Evolutionary conservation across 345 rosid species (phyloP).

Genomic region (Carallia brachiata): DNA sequence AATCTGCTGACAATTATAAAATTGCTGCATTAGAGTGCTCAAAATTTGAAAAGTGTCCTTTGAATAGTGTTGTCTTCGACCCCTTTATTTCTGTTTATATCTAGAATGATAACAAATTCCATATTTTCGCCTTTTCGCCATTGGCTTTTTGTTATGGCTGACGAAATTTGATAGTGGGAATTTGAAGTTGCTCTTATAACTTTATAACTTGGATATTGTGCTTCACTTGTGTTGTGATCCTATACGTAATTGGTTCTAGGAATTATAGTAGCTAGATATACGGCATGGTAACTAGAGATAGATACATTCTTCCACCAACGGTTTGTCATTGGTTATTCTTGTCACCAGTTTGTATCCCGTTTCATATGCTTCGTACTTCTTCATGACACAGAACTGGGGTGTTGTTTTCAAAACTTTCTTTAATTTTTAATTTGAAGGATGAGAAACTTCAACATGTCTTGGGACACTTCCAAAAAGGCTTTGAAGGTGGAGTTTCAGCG

Average conservation of each 20-base stretch:
- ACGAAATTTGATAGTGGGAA: slow-evolving; percentile 5
- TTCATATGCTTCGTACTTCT: neutral
- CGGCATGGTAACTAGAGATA: neutral
- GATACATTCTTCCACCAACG: neutral
- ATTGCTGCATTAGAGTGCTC: no score
- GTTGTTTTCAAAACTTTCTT: neutral
- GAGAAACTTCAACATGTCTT: slow-evolving; percentile 85
- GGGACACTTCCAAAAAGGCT: slow-evolving; percentile 95
- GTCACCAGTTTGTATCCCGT: neutral
- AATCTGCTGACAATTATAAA: no score
- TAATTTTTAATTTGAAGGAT: slow-evolving; percentile 47
- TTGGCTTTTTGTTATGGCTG: neutral
- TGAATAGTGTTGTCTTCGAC: no score
- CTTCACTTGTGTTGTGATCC: neutral
- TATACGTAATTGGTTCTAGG: slow-evolving; percentile 5
- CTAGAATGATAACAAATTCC: no score
- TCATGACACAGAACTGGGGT: neutral
- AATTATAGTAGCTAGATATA: slow-evolving; percentile 1
- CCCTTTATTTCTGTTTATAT: no score
- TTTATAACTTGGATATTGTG: neutral
- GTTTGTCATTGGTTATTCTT: neutral
- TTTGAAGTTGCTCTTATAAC: neutral
- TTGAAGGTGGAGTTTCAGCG: slow-evolving; percentile 93
- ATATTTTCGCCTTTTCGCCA: no score
- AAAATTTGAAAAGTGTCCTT: no score